Conservation (phyloP, 345 rosid genomes). For the Physaria fendleri region DNA sequence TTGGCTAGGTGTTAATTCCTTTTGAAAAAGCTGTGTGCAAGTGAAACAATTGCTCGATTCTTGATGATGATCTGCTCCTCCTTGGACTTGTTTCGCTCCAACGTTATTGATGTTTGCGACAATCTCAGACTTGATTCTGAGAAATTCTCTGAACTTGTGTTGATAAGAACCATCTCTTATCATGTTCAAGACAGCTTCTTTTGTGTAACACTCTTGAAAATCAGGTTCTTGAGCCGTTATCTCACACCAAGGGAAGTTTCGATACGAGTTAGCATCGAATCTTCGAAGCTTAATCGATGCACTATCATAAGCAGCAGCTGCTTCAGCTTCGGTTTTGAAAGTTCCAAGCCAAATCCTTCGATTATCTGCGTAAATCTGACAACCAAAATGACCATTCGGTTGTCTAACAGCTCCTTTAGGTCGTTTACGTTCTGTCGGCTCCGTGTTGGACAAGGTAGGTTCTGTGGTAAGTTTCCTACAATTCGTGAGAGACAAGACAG, state of each 20-base stretch:
- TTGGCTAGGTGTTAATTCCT: slow-evolving; percentile 79
- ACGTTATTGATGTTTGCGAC: background rate
- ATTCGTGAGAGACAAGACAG: slow-evolving; percentile 2
- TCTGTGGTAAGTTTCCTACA: slow-evolving; percentile 2
- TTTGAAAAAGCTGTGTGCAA: slow-evolving; percentile 49
- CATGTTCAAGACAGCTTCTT: slow-evolving; percentile 48
- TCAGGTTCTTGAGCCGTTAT: slow-evolving; percentile 38
- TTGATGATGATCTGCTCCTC: background rate
- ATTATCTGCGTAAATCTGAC: slow-evolving; percentile 57
- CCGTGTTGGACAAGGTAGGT: background rate
- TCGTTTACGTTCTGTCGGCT: slow-evolving; percentile 23
- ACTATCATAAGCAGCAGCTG: slow-evolving; percentile 64
- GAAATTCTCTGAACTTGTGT: slow-evolving; percentile 40
- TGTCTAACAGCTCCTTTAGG: slow-evolving; percentile 59
- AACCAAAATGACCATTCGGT: slow-evolving; percentile 59
- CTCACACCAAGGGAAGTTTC: slow-evolving; percentile 56
- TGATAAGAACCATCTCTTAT: slow-evolving; percentile 63
- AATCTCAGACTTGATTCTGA: slow-evolving; percentile 21
- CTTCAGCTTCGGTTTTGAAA: slow-evolving; percentile 49
- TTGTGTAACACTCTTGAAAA: slow-evolving; percentile 35
- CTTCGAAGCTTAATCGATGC: slow-evolving; percentile 46
- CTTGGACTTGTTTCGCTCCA: slow-evolving; percentile 9
- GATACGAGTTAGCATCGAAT: slow-evolving; percentile 35
- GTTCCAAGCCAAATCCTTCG: slow-evolving; percentile 66
- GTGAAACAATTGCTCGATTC: slow-evolving; percentile 6